Evolutionary conservation across 192 early-diverging fungal genomes (phyloP).

Genomic region (Funneliformis mosseae): DNA sequence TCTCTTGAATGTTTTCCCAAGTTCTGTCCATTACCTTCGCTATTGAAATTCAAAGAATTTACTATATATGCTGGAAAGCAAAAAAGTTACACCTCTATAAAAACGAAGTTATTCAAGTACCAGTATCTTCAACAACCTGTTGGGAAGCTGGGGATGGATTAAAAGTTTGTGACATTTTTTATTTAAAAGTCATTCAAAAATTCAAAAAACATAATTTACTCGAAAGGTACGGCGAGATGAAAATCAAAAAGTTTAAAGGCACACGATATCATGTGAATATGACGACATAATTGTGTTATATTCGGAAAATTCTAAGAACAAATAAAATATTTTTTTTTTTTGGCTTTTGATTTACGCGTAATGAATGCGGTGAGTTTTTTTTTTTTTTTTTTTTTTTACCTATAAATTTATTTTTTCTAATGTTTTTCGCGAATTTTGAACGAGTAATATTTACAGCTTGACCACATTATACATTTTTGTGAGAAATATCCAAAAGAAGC

Average conservation of each 20-base stretch:
- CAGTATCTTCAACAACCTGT: constrained; percentile 55
- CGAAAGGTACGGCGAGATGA: neutral
- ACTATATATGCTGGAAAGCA: neutral
- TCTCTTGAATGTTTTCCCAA: constrained; percentile 92
- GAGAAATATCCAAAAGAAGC: constrained; percentile 22
- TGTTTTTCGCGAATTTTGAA: neutral
- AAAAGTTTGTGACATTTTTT: constrained; percentile 24
- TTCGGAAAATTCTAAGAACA: no score
- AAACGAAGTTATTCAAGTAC: constrained; percentile 17
- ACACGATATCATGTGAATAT: no score
- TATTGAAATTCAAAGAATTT: constrained; percentile 4
- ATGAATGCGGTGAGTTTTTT: neutral
- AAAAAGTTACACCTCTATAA: neutral
- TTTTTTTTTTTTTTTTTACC: neutral
- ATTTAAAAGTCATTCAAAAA: neutral
- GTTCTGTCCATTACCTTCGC: constrained; percentile 68
- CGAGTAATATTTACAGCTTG: neutral
- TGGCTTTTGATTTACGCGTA: no score
- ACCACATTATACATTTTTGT: neutral
- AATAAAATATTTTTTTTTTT: no score
- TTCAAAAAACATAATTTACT: neutral
- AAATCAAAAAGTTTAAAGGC: neutral
- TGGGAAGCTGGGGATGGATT: constrained; percentile 45
- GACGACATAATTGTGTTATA: no score
- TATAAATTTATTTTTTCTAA: neutral